A percentile compares a stretch with the other conserved stretches of the same genome.
Evolutionary conservation across 1,139 yeast genomes (phyloP).

Genomic region (Magnusiomyces fungicola): DNA sequence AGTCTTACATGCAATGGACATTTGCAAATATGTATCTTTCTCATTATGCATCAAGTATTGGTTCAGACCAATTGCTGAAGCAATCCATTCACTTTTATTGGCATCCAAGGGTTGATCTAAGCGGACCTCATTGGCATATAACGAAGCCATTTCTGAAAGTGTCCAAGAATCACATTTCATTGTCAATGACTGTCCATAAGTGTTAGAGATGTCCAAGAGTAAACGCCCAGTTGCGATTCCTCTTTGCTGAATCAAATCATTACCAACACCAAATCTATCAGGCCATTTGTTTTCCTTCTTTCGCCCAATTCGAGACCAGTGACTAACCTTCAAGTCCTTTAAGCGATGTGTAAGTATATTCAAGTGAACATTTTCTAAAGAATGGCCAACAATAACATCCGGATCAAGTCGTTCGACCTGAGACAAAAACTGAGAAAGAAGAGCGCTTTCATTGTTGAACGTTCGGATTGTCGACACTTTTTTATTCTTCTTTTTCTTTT

Average conservation of each 20-base stretch:
- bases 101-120: conserved; percentile 69
- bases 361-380: conserved; percentile 67
- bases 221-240: conserved; percentile 82
- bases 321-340: conserved; percentile 60
- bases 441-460: conserved; percentile 58
- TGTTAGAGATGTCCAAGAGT: conserved; percentile 87
- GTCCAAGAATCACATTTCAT: conserved; percentile 96
- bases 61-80: conserved; percentile 58
- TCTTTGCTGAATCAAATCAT: conserved; percentile 43
- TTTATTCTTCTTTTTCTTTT: conserved; percentile 7
- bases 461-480: conserved; percentile 17
- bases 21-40: conserved; percentile 52
- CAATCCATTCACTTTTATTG: conserved; percentile 44
- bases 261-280: conserved; percentile 49
- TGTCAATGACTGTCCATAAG: conserved; percentile 89
- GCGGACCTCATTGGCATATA: conserved; percentile 57
- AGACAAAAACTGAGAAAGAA: conserved; percentile 62
- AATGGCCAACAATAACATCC: conserved; percentile 84
- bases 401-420: conserved; percentile 72
- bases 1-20: conserved; percentile 72
- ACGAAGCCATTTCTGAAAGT: conserved; percentile 79
- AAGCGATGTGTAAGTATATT: conserved; percentile 80
- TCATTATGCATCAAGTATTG: conserved; percentile 69
- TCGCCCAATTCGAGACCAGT: conserved; percentile 85
- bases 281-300: conserved; percentile 68